A percentile compares a stretch with the other conserved stretches of the same genome.
phyloP scores from a whole-genome alignment of 495 filamentous ascomycete species.

The Lophium mytilinum region DNA sequence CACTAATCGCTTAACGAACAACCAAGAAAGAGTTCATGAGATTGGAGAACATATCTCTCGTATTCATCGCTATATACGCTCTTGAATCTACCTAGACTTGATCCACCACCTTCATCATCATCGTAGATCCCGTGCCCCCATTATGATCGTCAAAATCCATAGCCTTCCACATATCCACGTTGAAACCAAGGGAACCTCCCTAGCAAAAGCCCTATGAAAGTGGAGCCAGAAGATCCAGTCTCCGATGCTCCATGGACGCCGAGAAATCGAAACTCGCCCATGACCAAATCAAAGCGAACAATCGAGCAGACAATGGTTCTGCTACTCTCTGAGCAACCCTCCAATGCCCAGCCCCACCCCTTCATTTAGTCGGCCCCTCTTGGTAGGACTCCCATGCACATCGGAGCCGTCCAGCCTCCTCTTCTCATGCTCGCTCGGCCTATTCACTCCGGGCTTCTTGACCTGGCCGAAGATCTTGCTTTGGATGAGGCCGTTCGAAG shows the following conservation, averaged over 20 bases:
- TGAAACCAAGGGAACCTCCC: no score
- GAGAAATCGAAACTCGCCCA: neutral
- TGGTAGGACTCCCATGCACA: constrained; percentile 21
- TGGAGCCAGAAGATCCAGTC: no score
- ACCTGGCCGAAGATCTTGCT: constrained; percentile 34
- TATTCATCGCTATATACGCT: no score
- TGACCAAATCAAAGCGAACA: neutral
- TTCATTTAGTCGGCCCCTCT: constrained; percentile 22
- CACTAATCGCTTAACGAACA: no score
- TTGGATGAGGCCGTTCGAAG: constrained; percentile 17
- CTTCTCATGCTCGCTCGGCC: constrained; percentile 24
- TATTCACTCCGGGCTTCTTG: constrained; percentile 25
- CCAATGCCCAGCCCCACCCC: constrained; percentile 33
- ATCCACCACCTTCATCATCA: no score
- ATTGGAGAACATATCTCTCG: no score
- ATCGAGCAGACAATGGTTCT: neutral
- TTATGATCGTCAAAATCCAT: no score
- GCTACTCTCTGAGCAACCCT: constrained; percentile 22
- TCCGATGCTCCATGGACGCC: neutral
- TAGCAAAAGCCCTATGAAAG: no score
- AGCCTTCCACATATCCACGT: no score
- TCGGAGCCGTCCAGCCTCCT: constrained; percentile 16
- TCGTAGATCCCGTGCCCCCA: no score
- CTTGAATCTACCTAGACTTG: no score
- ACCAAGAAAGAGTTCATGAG: no score